These are phyloP conservation scores for Xylariaceae sp. DNA, from an alignment of 2,329 filamentous ascomycete genomes.

Conservation along the genomic window DNA sequence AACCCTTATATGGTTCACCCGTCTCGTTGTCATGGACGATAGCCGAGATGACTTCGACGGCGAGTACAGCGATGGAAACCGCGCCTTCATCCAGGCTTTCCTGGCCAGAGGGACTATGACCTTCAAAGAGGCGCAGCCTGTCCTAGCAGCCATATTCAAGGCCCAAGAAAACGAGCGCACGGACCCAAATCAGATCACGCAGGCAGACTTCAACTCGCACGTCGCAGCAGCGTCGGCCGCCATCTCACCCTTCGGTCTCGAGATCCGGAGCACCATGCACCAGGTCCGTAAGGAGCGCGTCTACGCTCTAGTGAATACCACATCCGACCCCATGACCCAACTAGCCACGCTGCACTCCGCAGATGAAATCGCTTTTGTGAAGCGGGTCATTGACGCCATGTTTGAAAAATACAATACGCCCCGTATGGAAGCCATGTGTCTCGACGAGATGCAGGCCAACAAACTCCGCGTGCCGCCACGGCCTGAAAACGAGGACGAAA, in stretches of 20 bases:
- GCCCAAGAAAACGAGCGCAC: slow-evolving; percentile 37
- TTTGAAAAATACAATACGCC: slow-evolving; percentile 82
- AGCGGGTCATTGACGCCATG: slow-evolving; percentile 82
- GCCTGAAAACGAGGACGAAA: slow-evolving; percentile 27
- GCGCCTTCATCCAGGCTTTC: slow-evolving; percentile 87
- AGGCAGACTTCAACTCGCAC: slow-evolving; percentile 62
- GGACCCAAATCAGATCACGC: slow-evolving; percentile 57
- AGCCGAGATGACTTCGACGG: slow-evolving; percentile 31
- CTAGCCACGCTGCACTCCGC: slow-evolving; percentile 73
- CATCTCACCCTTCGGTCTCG: slow-evolving; percentile 76
- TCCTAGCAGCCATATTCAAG: slow-evolving; percentile 72
- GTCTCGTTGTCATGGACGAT: slow-evolving; percentile 19
- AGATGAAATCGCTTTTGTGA: slow-evolving; percentile 86
- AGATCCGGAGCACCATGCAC: slow-evolving; percentile 70
- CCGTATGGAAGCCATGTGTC: slow-evolving; percentile 75
- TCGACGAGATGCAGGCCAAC: slow-evolving; percentile 72
- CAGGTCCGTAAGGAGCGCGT: slow-evolving; percentile 62
- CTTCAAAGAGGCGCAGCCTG: slow-evolving; percentile 62
- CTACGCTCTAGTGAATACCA: slow-evolving; percentile 82
- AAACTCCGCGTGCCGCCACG: slow-evolving; percentile 55
- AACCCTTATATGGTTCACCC: not conserved
- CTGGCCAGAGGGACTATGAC: slow-evolving; percentile 74
- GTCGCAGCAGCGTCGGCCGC: slow-evolving; percentile 65
- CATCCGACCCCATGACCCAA: slow-evolving; percentile 78
- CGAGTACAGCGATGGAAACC: slow-evolving; percentile 58